Conservation (phyloP, 2,329 filamentous ascomycete species). For the Monosporascus ibericus region DNA sequence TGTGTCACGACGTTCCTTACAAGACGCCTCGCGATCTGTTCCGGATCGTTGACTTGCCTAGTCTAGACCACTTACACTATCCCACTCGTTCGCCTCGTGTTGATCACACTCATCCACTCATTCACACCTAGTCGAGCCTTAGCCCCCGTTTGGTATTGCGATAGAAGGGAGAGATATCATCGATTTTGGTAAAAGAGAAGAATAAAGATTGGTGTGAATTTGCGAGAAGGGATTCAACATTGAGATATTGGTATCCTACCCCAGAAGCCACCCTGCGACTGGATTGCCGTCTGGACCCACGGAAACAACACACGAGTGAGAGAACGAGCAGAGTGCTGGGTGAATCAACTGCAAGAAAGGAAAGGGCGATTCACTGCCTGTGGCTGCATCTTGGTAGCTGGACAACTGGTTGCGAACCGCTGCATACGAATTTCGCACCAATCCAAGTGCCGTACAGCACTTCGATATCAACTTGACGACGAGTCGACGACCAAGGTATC, state of each 20-base stretch:
- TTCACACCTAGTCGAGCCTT: background rate
- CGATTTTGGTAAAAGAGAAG: too few relatives aligned
- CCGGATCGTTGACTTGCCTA: background rate
- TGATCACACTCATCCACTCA: conserved; percentile 24
- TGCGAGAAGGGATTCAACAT: too few relatives aligned
- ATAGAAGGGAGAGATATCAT: too few relatives aligned
- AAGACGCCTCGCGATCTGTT: background rate
- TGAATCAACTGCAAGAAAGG: background rate
- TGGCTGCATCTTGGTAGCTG: background rate
- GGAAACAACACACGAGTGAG: background rate
- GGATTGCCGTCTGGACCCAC: too few relatives aligned
- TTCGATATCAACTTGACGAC: background rate
- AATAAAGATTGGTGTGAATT: too few relatives aligned
- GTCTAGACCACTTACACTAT: conserved; percentile 14
- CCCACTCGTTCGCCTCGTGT: conserved; percentile 23
- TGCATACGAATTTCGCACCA: background rate
- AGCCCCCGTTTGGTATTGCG: conserved; percentile 10
- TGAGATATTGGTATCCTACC: too few relatives aligned
- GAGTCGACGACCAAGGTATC: background rate
- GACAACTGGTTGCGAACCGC: background rate
- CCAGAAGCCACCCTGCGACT: too few relatives aligned
- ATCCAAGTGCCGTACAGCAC: too few relatives aligned
- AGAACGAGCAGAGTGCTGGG: background rate
- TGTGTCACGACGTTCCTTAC: conserved; percentile 1
- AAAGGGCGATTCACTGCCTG: background rate